Evolutionary conservation across 495 filamentous ascomycete species (phyloP), one percentile per base, ranked within the genome.

Genomic region (Neurospora tetraspora): DNA sequence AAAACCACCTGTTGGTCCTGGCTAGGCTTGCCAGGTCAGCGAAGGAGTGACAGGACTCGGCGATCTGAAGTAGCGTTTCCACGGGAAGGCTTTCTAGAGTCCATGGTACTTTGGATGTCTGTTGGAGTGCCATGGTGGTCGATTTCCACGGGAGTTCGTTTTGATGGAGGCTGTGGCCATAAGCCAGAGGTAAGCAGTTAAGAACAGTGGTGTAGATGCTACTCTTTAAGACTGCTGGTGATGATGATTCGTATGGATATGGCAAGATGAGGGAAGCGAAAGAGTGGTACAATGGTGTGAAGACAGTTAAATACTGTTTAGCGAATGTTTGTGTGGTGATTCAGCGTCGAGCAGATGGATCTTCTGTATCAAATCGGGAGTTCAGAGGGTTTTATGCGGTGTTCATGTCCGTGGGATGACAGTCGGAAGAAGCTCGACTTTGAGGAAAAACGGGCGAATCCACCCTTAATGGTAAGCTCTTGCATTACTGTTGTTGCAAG

Each of bases 11-110:
- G 73, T 36, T 65, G n/a, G 59, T 39, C 3, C 31, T 39, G 27
- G 70, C 40, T 11, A 74, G 73, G 11, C 70, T 9, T 39, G 70
- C 59, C 6, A 74, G 70, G 39, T 69, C 70, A 23, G 27, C 8
- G 47, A 38, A 38, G 16, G 42, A 31, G 59, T 72, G 23, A n/a
- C 69, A 68, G 61, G 71, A 42, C 39, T 74, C 53, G 59, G 73
- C 59, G 59, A 74, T 71, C 43, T 74, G 53, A 38, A 74, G 34
- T 39, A 74, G 14, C 31, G 59, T 31, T 59, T 74, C 73, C 9
- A 45, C 47, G 2, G 73, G 70, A 42, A 74, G 73, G 12, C 53
- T 16, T 61, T 61, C 53, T 61, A 61, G 8, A 27, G 20, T 14
- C 10, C 10, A 23, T 31, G 23, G 12, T 34, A 8, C 6, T 7